Evolutionary conservation across 768 basidiomycete species (phyloP), one percentile per base, ranked within the genome.

Genomic region (Cantharellus anzutake): DNA sequence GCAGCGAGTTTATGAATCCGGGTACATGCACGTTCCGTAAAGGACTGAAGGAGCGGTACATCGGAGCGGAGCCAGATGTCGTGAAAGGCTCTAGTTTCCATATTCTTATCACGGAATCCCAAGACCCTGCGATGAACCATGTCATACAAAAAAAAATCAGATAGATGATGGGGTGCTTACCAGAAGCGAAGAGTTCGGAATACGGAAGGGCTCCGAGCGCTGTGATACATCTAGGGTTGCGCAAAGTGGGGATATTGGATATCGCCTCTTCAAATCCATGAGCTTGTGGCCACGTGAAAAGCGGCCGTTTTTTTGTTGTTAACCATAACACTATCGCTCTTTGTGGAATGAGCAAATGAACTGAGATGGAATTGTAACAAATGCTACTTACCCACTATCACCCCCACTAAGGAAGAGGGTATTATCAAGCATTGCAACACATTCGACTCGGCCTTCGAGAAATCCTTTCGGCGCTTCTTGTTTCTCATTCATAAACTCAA

Each of bases 361-460:
- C 11, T 11, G 7, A 37, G 51, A 58, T 5, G 61, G 56, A 51
- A 50, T 42, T 60, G 3, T 20, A 56, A 5, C 37, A 7, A 7
- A 48, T 11, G 34, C 1, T 4, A 78, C 85, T 62, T 69, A 92
- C 92, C 94, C 96, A 67, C 87, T 93, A 69, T 99, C 93, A 3
- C 96, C 96, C 1, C 94, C 94, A 63, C 82, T 93, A 42, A 98
- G 71, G 68, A 98, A 93, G 3, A 83, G 88, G 41, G 79, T 79
- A 71, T 98, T 94, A 69, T 99, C 96, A 59, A 99, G 76, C 92
- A 98, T 92, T 11, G 86, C 83, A 14, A 94, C 84, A 64, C 83
- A 84, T 60, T 98, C 93, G 57, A 97, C 74, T 65, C 87, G 91
- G 0, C 92, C 94, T 69, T 98, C 96, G 4, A 91, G 73, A 65